Conservation (phyloP, 1,284 basidiomycete genomes). For the Tilletia horrida region DNA sequence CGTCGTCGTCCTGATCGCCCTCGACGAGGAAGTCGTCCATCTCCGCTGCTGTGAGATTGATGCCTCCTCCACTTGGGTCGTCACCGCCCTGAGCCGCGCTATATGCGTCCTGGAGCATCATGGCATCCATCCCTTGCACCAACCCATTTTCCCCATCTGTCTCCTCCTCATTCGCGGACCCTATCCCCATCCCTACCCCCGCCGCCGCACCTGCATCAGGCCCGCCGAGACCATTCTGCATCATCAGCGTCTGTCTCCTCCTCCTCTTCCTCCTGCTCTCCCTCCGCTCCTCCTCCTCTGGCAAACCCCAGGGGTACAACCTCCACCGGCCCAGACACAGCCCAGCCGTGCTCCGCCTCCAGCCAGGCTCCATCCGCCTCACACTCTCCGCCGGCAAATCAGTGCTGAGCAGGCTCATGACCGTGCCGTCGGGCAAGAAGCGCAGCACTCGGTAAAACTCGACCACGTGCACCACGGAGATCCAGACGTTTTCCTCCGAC, state of each 20-base stretch:
- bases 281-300: not conserved
- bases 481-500: conserved; percentile 47
- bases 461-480: conserved; percentile 50
- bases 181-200: not conserved
- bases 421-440: conserved; percentile 81
- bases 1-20: conserved; percentile 36
- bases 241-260: no score
- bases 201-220: no score
- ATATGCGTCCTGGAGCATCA: conserved; percentile 10
- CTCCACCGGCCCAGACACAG: conserved; percentile 62
- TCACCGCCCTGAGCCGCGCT: not conserved
- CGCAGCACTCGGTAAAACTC: conserved; percentile 74
- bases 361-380: conserved; percentile 69
- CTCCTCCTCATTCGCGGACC: no score
- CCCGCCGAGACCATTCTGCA: no score
- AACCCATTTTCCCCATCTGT: conserved; percentile 4
- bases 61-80: not conserved
- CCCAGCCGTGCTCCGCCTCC: conserved; percentile 60
- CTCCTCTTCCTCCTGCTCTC: not conserved
- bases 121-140: not conserved
- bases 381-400: conserved; percentile 76
- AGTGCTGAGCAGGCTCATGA: conserved; percentile 79
- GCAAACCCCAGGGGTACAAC: conserved; percentile 20
- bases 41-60: not conserved
- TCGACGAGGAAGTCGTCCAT: conserved; percentile 23